phyloP scores from a whole-genome alignment of 2,329 filamentous ascomycete species.

The Bipolaris zeicola region DNA sequence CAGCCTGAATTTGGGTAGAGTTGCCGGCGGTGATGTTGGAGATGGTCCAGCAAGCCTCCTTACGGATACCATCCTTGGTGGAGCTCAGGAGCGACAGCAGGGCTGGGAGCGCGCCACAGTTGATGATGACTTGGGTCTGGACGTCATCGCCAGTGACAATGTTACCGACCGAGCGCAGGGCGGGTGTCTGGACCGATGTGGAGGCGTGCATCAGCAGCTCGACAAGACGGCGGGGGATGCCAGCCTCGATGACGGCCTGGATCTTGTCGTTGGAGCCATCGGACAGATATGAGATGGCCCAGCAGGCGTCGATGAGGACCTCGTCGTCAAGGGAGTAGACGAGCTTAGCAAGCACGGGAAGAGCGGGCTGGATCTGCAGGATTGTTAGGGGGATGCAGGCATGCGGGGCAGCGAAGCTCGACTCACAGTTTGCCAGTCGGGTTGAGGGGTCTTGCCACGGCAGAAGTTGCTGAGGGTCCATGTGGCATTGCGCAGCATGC shows the following conservation, averaged over 20 bases:
- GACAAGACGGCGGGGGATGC: slow-evolving; percentile 93
- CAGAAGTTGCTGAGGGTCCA: slow-evolving; percentile 99
- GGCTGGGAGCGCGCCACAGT: slow-evolving; percentile 90
- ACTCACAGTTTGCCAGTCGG: slow-evolving; percentile 93
- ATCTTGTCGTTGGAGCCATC: slow-evolving; percentile 99
- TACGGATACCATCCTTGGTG: slow-evolving; percentile 97
- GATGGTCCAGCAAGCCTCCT: slow-evolving; percentile 99
- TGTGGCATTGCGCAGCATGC: slow-evolving; percentile 98
- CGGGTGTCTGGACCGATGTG: slow-evolving; percentile 96
- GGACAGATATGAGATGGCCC: slow-evolving; percentile 98
- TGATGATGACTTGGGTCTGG: slow-evolving; percentile 99
- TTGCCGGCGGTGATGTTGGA: slow-evolving; percentile 99
- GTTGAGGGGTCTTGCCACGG: slow-evolving; percentile 98
- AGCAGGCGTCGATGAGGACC: slow-evolving; percentile 98
- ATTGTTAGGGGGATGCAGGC: slow-evolving; percentile 8
- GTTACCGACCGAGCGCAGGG: slow-evolving; percentile 95
- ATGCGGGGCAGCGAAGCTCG: neutral
- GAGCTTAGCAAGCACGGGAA: slow-evolving; percentile 93
- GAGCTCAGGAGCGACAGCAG: slow-evolving; percentile 94
- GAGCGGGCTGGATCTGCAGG: slow-evolving; percentile 83
- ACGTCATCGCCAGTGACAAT: slow-evolving; percentile 99
- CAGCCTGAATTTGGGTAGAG: slow-evolving; percentile 94
- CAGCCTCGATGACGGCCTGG: slow-evolving; percentile 97
- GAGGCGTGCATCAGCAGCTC: slow-evolving; percentile 98
- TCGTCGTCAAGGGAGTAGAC: slow-evolving; percentile 99